These are phyloP conservation scores for Zoysia pacifica DNA, from an alignment of 176 grass and related monocot species.

Conservation along the genomic window DNA sequence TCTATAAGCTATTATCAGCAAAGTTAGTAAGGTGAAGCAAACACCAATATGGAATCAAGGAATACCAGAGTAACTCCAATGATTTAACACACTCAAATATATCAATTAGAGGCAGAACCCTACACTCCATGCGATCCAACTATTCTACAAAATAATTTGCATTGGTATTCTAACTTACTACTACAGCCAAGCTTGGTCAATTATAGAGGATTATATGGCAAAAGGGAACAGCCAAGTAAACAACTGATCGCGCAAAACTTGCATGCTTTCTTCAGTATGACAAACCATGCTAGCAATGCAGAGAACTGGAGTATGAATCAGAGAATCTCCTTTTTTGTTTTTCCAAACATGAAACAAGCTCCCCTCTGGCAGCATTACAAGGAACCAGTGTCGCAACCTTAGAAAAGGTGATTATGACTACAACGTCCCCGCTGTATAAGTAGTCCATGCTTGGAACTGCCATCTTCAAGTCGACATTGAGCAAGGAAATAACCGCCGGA, in stretches of 20 bases:
- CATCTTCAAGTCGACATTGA: conserved; percentile 31
- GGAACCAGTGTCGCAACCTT: conserved; percentile 30
- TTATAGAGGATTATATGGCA: background rate
- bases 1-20: conserved; percentile 4
- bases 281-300: background rate
- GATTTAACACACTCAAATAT: background rate
- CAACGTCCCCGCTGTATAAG: conserved; percentile 43
- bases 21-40: background rate
- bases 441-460: conserved; percentile 27
- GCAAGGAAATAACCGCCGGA: background rate
- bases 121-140: background rate
- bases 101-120: background rate
- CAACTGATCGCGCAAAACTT: background rate
- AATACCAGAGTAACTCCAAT: background rate
- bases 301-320: background rate
- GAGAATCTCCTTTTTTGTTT: background rate
- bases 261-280: background rate
- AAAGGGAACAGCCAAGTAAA: background rate
- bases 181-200: background rate
- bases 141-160: background rate
- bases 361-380: background rate
- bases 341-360: background rate
- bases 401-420: conserved; percentile 41
- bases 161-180: conserved; percentile 3
- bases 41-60: background rate